Conservation (phyloP, 2,329 filamentous ascomycete species). For the Exserohilum turcica region DNA sequence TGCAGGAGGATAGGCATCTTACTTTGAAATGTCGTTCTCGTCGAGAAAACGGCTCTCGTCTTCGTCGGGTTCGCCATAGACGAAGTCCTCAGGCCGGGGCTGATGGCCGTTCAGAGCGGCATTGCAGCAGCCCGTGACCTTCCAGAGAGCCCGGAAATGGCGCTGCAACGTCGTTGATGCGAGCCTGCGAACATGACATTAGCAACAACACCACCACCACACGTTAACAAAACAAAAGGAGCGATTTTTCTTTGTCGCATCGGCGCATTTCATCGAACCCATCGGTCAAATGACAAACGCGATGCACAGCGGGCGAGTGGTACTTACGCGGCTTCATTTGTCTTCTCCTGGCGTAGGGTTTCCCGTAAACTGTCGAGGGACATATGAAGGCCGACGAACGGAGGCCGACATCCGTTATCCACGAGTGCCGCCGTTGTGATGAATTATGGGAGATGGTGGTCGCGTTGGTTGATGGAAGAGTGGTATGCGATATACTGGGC, state of each 20-base stretch:
- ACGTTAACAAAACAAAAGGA: conserved; percentile 42
- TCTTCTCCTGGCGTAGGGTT: conserved; percentile 48
- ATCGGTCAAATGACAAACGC: conserved; percentile 23
- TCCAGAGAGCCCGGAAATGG: conserved; percentile 86
- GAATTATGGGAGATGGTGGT: conserved; percentile 37
- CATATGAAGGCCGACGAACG: conserved; percentile 52
- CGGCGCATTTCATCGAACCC: conserved; percentile 19
- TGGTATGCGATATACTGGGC: conserved; percentile 35
- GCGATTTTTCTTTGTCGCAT: conserved; percentile 51
- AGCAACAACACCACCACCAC: conserved; percentile 43
- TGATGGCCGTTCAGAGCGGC: conserved; percentile 61
- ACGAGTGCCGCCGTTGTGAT: conserved; percentile 50
- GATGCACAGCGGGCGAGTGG: conserved; percentile 12
- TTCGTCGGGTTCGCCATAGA: conserved; percentile 60
- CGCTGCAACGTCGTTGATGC: conserved; percentile 64
- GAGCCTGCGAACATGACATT: conserved; percentile 68
- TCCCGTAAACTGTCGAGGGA: conserved; percentile 54
- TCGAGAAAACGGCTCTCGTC: conserved; percentile 61
- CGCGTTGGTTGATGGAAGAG: conserved; percentile 44
- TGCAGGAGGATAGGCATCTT: conserved; percentile 39
- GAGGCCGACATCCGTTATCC: conserved; percentile 56
- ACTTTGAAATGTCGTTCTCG: conserved; percentile 63
- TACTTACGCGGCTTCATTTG: conserved; percentile 54
- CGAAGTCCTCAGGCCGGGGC: conserved; percentile 61
- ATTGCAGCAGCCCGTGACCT: conserved; percentile 61